Conservation (phyloP, 345 rosid species). For the Camelina laxa region DNA sequence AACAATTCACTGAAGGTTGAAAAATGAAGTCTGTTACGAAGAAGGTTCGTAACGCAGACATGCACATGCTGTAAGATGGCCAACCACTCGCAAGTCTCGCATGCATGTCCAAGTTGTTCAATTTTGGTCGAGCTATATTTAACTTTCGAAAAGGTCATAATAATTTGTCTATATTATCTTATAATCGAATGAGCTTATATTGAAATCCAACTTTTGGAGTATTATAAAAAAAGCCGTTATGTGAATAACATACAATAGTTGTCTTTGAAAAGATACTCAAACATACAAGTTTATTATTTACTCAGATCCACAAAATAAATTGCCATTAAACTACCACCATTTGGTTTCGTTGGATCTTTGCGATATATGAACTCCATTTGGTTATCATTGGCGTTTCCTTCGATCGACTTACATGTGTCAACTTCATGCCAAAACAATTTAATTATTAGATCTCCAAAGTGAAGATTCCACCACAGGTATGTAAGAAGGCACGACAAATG, state of each 20-base stretch:
- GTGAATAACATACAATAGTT: neutral
- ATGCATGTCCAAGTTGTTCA: slow-evolving; percentile 34
- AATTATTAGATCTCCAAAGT: slow-evolving; percentile 7
- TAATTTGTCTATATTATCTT: neutral
- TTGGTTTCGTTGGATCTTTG: neutral
- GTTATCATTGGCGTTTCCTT: slow-evolving; percentile 1
- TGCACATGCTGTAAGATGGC: slow-evolving; percentile 20
- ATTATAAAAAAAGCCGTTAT: neutral
- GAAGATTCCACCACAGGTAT: neutral
- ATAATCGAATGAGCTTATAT: neutral
- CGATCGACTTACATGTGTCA: slow-evolving; percentile 25
- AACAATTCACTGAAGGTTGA: neutral
- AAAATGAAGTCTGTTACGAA: slow-evolving; percentile 14
- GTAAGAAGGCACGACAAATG: slow-evolving; percentile 1
- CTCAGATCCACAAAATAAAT: neutral
- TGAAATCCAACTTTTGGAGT: neutral
- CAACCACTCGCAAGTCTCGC: slow-evolving; percentile 36
- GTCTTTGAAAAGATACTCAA: neutral
- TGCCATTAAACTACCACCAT: neutral
- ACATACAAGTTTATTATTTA: neutral
- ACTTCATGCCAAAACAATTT: slow-evolving; percentile 16
- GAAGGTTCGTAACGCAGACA: too few relatives aligned
- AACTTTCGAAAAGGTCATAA: neutral
- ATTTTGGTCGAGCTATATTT: slow-evolving; percentile 23
- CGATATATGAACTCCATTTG: neutral